Percentiles rank a stretch among this genome's conserved stretches.
Conservation (phyloP, 1,139 yeast species). For the Yamadazyma aaseri region DNA sequence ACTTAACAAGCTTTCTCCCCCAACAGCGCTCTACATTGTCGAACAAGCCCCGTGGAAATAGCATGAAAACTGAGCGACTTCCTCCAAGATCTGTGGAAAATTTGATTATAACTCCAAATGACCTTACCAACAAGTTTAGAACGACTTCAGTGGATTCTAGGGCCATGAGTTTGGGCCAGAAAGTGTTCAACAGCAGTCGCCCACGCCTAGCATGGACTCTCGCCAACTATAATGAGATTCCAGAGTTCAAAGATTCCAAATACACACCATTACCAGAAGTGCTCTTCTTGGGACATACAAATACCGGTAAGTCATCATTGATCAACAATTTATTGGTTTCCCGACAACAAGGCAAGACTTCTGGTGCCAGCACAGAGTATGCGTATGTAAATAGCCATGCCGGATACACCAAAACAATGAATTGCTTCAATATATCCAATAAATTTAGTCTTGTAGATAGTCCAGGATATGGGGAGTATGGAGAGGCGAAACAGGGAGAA, state of each 20-base stretch:
- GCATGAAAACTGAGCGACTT: not conserved
- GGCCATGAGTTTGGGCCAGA: slow-evolving; percentile 12
- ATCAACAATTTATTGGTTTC: slow-evolving; percentile 52
- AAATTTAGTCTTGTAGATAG: slow-evolving; percentile 69
- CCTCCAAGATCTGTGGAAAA: slow-evolving; percentile 5
- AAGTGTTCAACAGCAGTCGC: slow-evolving; percentile 45
- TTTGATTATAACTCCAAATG: slow-evolving; percentile 24
- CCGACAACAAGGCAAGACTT: slow-evolving; percentile 14
- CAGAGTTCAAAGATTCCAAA: slow-evolving; percentile 47
- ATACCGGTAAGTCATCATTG: slow-evolving; percentile 81
- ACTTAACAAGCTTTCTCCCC: slow-evolving; percentile 4
- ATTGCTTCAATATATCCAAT: slow-evolving; percentile 67
- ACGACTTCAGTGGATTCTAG: slow-evolving; percentile 12
- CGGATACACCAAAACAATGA: slow-evolving; percentile 76
- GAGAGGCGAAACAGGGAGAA: slow-evolving; percentile 63
- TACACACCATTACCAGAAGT: slow-evolving; percentile 57
- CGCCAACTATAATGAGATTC: slow-evolving; percentile 51
- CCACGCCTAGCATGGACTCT: slow-evolving; percentile 61
- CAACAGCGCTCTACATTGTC: too few species aligned
- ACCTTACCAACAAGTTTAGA: slow-evolving; percentile 24
- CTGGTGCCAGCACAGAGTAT: slow-evolving; percentile 30
- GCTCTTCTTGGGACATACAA: slow-evolving; percentile 73
- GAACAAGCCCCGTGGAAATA: not conserved
- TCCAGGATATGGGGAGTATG: slow-evolving; percentile 83
- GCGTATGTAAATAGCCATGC: slow-evolving; percentile 62